Base-by-base conservation (phyloP, 805 yeast genomes). In the Saccharomycopsis selenospora region DNA sequence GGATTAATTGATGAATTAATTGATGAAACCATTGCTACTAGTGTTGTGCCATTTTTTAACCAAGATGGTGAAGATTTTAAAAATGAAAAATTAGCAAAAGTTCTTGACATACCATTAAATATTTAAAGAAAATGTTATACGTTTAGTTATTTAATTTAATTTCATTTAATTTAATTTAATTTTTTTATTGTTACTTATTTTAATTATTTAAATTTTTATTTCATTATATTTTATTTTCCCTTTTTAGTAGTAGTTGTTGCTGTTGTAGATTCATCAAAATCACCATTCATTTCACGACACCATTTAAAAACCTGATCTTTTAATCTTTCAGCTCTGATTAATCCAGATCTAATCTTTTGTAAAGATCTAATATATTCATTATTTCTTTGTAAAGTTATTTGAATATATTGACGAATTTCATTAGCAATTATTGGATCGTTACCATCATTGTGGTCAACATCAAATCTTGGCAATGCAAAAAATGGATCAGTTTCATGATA, bases 351-450 rank as follows among this genome's bases (percentile, higher is more conserved):
- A 30, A 93, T 73, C 29, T 72, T 76, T n/a, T 78, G 70, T 58
- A 93, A 68, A 52, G 89, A 85, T 58, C 91, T 74, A 45, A 89
- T 82, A 61, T 83, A 91, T 64, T 93, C 98, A 60, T 87, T 89
- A 50, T 81, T 77, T 53, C 91, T 79, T 63, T 90, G 95, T 41
- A 88, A 69, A 0, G 84, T 83, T 41, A 82, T 88, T 69, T 76
- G 96, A 46, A 77, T 80, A 62, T 80, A 72, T 58, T 84, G 90
- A 53, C 91, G 69, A 1, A 85, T 71, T 43, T 80, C 84, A 55
- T 81, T 85, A 3, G 87, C 84, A 28, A 72, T 74, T 36, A 76
- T 82, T 0, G 70, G 66, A 2, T 68, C 60, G n/a, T 74, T 61
- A 0, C 81, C 82, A 49, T 68, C 73, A 54, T 77, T 67, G 24